Conservation (phyloP, 1,284 basidiomycete genomes). For the Trichosporon ovoides region DNA sequence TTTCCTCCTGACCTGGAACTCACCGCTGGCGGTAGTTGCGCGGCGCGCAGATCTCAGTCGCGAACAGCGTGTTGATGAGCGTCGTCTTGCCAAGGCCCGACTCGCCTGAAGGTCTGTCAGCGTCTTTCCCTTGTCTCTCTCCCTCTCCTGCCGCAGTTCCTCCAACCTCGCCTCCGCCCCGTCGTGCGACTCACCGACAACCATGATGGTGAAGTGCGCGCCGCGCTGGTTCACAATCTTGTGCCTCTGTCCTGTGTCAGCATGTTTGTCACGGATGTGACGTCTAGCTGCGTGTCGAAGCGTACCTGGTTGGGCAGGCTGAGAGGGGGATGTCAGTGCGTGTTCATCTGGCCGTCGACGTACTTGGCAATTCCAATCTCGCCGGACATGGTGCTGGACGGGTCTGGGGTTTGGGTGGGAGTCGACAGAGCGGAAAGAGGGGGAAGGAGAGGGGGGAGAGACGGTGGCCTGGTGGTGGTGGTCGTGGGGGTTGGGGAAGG, state of each 20-base stretch:
- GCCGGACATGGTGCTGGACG: conserved; percentile 46
- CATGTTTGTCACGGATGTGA: background rate
- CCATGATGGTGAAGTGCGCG: conserved; percentile 98
- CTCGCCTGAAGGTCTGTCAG: conserved; percentile 60
- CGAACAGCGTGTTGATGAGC: conserved; percentile 98
- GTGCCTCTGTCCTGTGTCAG: conserved; percentile 60
- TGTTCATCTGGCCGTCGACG: conserved; percentile 17
- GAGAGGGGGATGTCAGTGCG: conserved; percentile 47
- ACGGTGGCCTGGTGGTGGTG: background rate
- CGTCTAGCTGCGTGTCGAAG: conserved; percentile 10
- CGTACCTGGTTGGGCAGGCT: conserved; percentile 96
- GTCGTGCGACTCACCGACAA: conserved; percentile 68
- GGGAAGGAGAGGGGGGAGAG: conserved; percentile 1
- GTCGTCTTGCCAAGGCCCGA: conserved; percentile 93
- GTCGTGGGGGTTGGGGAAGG: too few species aligned
- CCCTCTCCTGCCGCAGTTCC: too few species aligned
- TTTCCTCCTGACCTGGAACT: conserved; percentile 8
- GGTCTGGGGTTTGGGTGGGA: too few species aligned
- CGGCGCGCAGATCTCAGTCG: conserved; percentile 85
- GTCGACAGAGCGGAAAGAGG: conserved; percentile 9
- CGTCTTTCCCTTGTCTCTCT: too few species aligned
- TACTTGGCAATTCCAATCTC: conserved; percentile 52
- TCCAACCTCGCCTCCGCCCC: background rate
- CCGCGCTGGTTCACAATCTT: conserved; percentile 96
- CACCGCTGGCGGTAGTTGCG: conserved; percentile 79